A percentile compares a stretch with the other conserved stretches of the same genome.
Conservation (phyloP, 1,284 basidiomycete species). For the Athelia psychrophila region DNA sequence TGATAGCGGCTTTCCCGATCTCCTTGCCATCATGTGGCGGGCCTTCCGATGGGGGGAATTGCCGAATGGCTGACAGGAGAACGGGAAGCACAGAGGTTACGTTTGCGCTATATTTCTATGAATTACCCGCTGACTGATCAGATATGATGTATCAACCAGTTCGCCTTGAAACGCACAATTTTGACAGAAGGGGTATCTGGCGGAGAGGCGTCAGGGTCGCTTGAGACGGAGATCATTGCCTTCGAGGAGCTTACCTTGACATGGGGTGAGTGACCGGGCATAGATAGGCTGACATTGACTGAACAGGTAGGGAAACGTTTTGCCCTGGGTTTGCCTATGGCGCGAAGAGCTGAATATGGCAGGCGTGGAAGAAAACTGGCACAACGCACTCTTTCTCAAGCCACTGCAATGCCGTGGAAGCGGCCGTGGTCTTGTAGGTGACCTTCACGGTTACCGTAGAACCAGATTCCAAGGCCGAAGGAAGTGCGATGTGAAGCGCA, state of each 20-base stretch:
- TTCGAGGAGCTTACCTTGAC: slow-evolving; percentile 58
- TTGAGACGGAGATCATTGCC: not conserved
- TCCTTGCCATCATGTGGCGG: slow-evolving; percentile 64
- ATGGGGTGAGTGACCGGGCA: slow-evolving; percentile 75
- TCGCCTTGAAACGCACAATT: slow-evolving; percentile 44
- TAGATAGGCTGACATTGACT: slow-evolving; percentile 96
- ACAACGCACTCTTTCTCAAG: slow-evolving; percentile 71
- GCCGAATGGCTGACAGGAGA: slow-evolving; percentile 81
- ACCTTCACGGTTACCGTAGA: slow-evolving; percentile 57
- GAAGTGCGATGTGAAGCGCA: slow-evolving; percentile 55
- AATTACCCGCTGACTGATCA: not conserved
- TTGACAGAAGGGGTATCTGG: slow-evolving; percentile 73
- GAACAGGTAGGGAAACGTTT: slow-evolving; percentile 86
- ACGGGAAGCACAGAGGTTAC: slow-evolving; percentile 79
- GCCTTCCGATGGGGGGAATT: slow-evolving; percentile 68
- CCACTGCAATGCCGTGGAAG: slow-evolving; percentile 92
- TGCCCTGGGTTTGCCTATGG: slow-evolving; percentile 85
- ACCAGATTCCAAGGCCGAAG: slow-evolving; percentile 35
- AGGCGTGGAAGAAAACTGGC: not conserved
- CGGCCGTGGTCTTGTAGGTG: slow-evolving; percentile 71
- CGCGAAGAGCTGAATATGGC: not conserved
- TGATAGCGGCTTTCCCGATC: slow-evolving; percentile 67
- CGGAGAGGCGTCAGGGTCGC: slow-evolving; percentile 6
- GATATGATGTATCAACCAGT: slow-evolving; percentile 11
- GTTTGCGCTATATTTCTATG: slow-evolving; percentile 74